Evolutionary conservation across 345 rosid genomes (phyloP).

Genomic region (Rhodamnia argentea): DNA sequence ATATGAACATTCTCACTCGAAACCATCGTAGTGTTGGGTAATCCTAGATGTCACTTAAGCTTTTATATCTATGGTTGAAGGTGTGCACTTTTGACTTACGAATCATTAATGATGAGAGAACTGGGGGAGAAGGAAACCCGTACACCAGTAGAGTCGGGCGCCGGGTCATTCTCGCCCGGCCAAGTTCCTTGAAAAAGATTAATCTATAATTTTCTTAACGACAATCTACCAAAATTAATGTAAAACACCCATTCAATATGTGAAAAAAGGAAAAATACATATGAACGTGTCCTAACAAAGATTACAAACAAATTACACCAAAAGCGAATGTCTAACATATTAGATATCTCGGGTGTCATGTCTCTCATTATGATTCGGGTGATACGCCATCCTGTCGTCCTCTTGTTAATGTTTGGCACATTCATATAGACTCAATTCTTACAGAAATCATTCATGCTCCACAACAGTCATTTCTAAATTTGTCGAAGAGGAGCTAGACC

Average conservation of each 20-base stretch:
- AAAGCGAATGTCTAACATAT: no score
- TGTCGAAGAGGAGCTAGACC: neutral
- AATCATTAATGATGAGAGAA: neutral
- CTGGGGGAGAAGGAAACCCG: neutral
- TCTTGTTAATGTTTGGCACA: neutral
- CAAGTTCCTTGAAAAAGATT: no score
- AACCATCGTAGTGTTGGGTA: neutral
- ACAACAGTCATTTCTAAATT: neutral
- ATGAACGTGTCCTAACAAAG: rapidly evolving
- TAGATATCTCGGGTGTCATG: no score
- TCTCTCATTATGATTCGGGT: no score
- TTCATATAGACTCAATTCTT: neutral
- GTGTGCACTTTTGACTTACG: neutral
- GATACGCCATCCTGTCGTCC: no score
- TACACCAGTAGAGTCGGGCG: neutral
- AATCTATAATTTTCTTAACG: neutral
- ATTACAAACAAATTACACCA: neutral
- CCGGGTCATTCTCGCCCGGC: neutral
- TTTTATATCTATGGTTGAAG: neutral
- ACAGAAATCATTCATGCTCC: neutral
- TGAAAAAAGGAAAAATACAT: rapidly evolving
- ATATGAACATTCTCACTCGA: neutral
- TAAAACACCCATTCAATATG: rapidly evolving
- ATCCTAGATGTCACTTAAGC: neutral
- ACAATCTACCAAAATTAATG: neutral